A percentile compares a stretch with the other conserved stretches of the same genome.
Conservation (phyloP, 1,139 yeast genomes). For the Ogataea hybrid region DNA sequence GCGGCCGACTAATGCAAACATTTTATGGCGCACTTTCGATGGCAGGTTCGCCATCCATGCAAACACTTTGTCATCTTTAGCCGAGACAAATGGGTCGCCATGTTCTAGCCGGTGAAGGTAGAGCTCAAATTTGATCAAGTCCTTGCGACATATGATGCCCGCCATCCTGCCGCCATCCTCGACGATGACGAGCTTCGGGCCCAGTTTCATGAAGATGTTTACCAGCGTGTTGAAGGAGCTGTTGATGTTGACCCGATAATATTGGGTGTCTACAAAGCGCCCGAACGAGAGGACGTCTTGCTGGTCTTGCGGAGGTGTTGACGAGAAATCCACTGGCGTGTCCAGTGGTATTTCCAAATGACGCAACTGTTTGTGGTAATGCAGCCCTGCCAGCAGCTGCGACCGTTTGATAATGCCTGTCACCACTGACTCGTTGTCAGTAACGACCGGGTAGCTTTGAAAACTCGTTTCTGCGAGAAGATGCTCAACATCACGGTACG, state of each 20-base stretch:
- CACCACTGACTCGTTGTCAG: conserved; percentile 27
- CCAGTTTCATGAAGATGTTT: conserved; percentile 72
- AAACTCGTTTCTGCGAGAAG: conserved; percentile 41
- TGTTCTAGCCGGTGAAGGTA: conserved; percentile 27
- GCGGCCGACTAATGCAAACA: conserved; percentile 1
- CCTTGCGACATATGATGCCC: conserved; percentile 69
- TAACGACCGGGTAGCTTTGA: conserved; percentile 57
- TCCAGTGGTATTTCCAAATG: conserved; percentile 8
- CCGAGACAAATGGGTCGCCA: conserved; percentile 27
- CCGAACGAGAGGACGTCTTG: conserved; percentile 38
- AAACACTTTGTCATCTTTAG: conserved; percentile 21
- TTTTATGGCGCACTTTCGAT: not conserved
- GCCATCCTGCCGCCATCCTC: conserved; percentile 51
- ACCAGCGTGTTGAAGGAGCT: conserved; percentile 62
- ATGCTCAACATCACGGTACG: conserved; percentile 37
- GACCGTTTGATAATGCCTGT: conserved; percentile 36
- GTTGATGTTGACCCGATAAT: conserved; percentile 55
- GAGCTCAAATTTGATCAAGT: conserved; percentile 53
- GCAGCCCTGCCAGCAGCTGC: conserved; percentile 29
- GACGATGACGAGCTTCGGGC: conserved; percentile 74
- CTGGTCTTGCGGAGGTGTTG: conserved; percentile 21
- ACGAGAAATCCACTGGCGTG: conserved; percentile 19
- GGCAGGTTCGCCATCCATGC: conserved; percentile 16
- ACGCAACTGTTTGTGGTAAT: conserved; percentile 18
- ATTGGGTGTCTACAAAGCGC: conserved; percentile 53